Evolutionary conservation across 2,329 filamentous ascomycete genomes (phyloP).

Genomic region (Penicillium sp.): DNA sequence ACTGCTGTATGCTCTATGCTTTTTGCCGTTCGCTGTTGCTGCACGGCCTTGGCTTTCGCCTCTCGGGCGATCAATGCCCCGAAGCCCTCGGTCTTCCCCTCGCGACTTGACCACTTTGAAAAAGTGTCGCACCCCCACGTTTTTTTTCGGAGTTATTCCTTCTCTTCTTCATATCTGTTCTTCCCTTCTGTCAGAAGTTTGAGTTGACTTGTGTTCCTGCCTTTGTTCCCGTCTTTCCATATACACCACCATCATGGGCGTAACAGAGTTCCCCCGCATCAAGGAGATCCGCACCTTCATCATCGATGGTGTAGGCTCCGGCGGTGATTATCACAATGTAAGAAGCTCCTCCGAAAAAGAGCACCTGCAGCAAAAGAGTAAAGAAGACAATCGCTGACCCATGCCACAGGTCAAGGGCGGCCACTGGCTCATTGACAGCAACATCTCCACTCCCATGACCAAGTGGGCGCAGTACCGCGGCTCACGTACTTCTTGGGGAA

Average conservation of each 20-base stretch:
- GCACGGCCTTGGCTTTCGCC: constrained; percentile 4
- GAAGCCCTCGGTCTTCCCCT: constrained; percentile 22
- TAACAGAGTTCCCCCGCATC: constrained; percentile 46
- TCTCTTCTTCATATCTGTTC: constrained; percentile 10
- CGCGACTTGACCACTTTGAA: constrained; percentile 8
- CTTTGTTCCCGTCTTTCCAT: constrained; percentile 1
- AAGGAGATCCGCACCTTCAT: constrained; percentile 52
- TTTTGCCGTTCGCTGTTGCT: neutral
- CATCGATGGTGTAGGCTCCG: constrained; percentile 52
- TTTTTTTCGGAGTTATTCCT: constrained; percentile 8
- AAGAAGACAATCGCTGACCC: neutral
- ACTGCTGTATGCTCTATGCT: too few relatives aligned
- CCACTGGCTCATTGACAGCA: constrained; percentile 83
- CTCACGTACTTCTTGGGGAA: constrained; percentile 90
- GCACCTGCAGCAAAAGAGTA: too few relatives aligned
- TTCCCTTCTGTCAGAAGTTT: neutral
- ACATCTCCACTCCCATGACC: constrained; percentile 92
- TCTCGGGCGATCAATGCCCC: constrained; percentile 38
- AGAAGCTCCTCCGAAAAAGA: neutral
- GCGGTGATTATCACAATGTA: constrained; percentile 82
- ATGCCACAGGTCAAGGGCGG: constrained; percentile 49
- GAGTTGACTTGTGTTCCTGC: neutral
- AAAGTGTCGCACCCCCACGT: constrained; percentile 16
- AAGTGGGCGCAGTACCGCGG: constrained; percentile 85
- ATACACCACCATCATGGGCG: constrained; percentile 36